These are phyloP conservation scores for Linderina pennispora DNA, from an alignment of 192 early-diverging fungal species.

Conservation along the genomic window DNA sequence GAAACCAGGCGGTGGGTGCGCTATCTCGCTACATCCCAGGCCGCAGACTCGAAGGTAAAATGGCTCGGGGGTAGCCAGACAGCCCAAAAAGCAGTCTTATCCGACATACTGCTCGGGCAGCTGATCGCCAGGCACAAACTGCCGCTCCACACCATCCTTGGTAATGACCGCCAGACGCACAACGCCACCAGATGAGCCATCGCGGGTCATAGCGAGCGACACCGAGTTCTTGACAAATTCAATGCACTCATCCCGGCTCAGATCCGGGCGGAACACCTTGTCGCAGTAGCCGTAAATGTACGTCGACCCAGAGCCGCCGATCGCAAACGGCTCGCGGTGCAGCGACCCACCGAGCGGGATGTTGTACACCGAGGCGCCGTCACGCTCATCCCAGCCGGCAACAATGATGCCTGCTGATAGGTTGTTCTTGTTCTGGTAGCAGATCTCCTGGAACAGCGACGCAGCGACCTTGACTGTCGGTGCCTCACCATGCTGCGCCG, in stretches of 20 bases:
- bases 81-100: no score
- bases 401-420: conserved; percentile 94
- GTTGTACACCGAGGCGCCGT: conserved; percentile 83
- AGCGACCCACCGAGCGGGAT: conserved; percentile 91
- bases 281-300: conserved; percentile 99
- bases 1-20: no score
- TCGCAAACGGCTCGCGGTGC: conserved; percentile 86
- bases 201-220: conserved; percentile 89
- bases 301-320: conserved; percentile 91
- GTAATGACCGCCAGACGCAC: conserved; percentile 93
- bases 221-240: conserved; percentile 94
- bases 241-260: conserved; percentile 83
- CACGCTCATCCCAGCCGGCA: conserved; percentile 91
- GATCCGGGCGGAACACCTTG: conserved; percentile 67
- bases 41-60: no score
- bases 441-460: conserved; percentile 87
- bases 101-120: conserved; percentile 50
- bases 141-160: conserved; percentile 78
- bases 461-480: conserved; percentile 86
- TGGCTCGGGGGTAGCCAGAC: no score
- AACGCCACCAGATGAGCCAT: conserved; percentile 95
- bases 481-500: conserved; percentile 74
- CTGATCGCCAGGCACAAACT: conserved; percentile 80
- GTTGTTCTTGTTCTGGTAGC: conserved; percentile 88
- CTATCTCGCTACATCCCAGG: no score